These are phyloP conservation scores for Vigna trinervia DNA, from an alignment of 306 rosid genomes.

Conservation along the genomic window DNA sequence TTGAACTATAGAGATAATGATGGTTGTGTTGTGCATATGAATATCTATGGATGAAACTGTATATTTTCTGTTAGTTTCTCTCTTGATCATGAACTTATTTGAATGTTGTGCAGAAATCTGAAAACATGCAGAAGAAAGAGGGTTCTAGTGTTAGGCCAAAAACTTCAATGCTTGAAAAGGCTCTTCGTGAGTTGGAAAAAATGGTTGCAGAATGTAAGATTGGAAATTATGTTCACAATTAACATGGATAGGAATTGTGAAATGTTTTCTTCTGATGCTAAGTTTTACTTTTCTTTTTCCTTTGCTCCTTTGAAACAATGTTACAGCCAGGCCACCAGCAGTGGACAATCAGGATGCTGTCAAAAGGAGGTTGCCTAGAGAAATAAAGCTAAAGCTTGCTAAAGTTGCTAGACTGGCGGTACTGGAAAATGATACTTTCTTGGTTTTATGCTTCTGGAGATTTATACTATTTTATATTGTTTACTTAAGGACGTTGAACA, in stretches of 20 bases:
- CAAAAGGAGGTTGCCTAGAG: conserved; percentile 98
- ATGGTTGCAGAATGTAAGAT: conserved; percentile 97
- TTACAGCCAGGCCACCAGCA: conserved; percentile 94
- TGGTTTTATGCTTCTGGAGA: conserved; percentile 38
- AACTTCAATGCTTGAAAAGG: conserved; percentile 87
- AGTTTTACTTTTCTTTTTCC: conserved; percentile 23
- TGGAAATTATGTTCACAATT: conserved; percentile 35
- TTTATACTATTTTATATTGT: background rate
- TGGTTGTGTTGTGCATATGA: conserved; percentile 41
- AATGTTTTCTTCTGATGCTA: conserved; percentile 38
- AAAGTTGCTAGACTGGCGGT: conserved; percentile 99
- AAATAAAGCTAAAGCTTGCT: conserved; percentile 93
- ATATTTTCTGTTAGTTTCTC: conserved; percentile 30
- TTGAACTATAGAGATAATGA: conserved; percentile 17
- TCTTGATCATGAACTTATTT: conserved; percentile 38
- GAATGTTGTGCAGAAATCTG: conserved; percentile 68
- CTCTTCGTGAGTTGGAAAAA: conserved; percentile 90
- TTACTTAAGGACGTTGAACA: conserved; percentile 25
- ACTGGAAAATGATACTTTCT: conserved; percentile 39
- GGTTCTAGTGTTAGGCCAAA: conserved; percentile 83
- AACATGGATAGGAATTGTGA: conserved; percentile 33
- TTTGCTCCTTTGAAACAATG: conserved; percentile 35
- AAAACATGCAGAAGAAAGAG: conserved; percentile 72
- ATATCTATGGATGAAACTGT: conserved; percentile 31
- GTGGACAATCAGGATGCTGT: conserved; percentile 85